Base-by-base conservation (phyloP, 2,329 filamentous ascomycete species). In the Ophiocordyceps unilateralis region DNA sequence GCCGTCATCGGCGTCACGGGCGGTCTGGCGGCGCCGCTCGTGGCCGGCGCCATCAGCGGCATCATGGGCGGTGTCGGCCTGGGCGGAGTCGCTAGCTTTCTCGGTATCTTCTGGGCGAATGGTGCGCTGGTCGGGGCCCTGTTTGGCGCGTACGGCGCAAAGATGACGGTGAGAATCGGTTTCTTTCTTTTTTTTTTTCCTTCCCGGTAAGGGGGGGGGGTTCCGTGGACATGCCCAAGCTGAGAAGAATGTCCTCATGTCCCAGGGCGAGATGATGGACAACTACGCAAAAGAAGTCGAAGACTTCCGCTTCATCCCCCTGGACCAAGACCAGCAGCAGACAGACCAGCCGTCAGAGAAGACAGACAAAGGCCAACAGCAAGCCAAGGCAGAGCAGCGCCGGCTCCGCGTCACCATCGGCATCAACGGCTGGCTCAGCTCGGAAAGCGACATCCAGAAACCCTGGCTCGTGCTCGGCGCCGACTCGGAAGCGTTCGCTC, bases 1-100 rank as follows among this genome's bases (percentile, higher is more conserved):
- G 84, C 83, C 0, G 66, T 94, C 1, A 88, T 95, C n/a, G 88
- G 88, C 6, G 74, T 95, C 4, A 94, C 87, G 0, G 88, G 88
- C 17, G 88, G 88, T 2, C 68, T 94, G n/a, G 88, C 88, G 1
- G 87, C 88, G 1, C 88, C 88, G 0, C 67, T 93, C 0, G 81
- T 94, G 14, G 88, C 88, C 4, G 87, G 86, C 4, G 86, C 86
- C 0, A 70, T 95, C 14, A 87, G 87, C 2, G 80, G 81, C 1
- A 69, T 94, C 2, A 84, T 94, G 74, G 84, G 86, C 14, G 83
- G 83, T 0, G 71, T 94, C 1, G 88, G 88, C 0, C 66, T 94
- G 1, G 88, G 86, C 20, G 84, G 85, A 1, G 83, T 91, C 2
- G 87, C 85, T 4, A 84, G 82, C 37, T 93, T 93, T 51, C 63